A percentile compares a stretch with the other conserved stretches of the same genome.
phyloP scores from a whole-genome alignment of 257 asterid species.

The Nicotiana tomentosiformis region DNA sequence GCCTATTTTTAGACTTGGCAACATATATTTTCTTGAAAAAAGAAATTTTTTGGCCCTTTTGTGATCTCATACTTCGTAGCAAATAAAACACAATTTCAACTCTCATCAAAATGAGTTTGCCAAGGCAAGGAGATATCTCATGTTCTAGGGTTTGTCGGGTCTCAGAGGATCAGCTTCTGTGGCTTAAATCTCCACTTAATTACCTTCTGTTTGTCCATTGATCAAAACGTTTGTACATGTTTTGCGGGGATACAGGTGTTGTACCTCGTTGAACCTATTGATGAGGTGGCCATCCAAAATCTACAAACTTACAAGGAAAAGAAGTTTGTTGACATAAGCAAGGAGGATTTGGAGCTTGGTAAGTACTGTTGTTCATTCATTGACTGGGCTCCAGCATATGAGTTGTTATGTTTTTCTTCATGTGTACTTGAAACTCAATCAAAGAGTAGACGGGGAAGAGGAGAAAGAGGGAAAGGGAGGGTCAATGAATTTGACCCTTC shows the following conservation, averaged over 20 bases:
- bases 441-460: too few relatives aligned
- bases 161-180: background rate
- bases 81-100: background rate
- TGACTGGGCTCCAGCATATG: background rate
- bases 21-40: background rate
- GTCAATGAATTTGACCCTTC: background rate
- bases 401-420: background rate
- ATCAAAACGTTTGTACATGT: background rate
- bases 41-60: background rate
- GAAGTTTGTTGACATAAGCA: constrained; percentile 93
- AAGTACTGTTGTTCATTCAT: constrained; percentile 14
- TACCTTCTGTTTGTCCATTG: background rate
- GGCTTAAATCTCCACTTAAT: background rate
- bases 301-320: constrained; percentile 89
- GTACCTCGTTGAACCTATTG: constrained; percentile 79
- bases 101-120: background rate
- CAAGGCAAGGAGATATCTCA: background rate
- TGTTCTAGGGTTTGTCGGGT: background rate
- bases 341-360: constrained; percentile 96
- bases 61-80: background rate
- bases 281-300: constrained; percentile 87
- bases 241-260: constrained; percentile 37
- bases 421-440: too few relatives aligned
- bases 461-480: too few relatives aligned
- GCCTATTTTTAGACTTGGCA: background rate